Percentiles rank a stretch among this genome's conserved stretches.
Conservation (phyloP, 2,329 filamentous ascomycete species). For the Alternaria conjuncta region DNA sequence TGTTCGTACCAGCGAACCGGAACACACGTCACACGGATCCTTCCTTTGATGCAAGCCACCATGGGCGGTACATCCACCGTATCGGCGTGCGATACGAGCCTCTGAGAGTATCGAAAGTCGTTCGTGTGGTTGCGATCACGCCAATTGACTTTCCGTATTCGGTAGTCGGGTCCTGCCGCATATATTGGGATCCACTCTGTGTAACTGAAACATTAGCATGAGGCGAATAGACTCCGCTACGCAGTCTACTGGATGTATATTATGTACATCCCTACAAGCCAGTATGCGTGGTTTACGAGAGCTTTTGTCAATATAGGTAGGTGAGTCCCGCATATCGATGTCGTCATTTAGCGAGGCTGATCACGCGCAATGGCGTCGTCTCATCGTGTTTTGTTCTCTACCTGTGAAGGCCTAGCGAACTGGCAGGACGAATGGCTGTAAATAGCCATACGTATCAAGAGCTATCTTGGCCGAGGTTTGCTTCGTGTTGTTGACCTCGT, state of each 20-base stretch:
- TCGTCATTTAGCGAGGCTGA: not conserved
- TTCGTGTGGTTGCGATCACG: slow-evolving; percentile 2
- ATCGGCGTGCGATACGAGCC: slow-evolving; percentile 1
- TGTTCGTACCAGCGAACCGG: not conserved
- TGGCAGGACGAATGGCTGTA: not conserved
- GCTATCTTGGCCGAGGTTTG: not conserved
- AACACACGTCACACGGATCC: not conserved
- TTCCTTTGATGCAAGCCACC: not conserved
- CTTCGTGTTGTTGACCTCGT: too few relatives aligned
- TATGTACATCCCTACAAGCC: not conserved
- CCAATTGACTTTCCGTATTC: not conserved
- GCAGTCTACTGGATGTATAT: not conserved
- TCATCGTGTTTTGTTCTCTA: not conserved
- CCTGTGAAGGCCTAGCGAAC: not conserved
- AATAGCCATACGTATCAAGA: not conserved
- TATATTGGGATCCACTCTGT: not conserved
- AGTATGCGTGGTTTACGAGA: not conserved
- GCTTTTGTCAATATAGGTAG: not conserved
- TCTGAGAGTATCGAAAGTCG: not conserved
- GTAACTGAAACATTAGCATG: not conserved
- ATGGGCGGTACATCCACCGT: not conserved
- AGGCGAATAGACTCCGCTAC: not conserved
- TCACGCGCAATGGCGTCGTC: not conserved
- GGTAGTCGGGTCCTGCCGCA: not conserved
- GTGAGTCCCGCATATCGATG: not conserved